Conservation (phyloP, 2,329 filamentous ascomycete genomes). For the Blastomyces silverae region DNA sequence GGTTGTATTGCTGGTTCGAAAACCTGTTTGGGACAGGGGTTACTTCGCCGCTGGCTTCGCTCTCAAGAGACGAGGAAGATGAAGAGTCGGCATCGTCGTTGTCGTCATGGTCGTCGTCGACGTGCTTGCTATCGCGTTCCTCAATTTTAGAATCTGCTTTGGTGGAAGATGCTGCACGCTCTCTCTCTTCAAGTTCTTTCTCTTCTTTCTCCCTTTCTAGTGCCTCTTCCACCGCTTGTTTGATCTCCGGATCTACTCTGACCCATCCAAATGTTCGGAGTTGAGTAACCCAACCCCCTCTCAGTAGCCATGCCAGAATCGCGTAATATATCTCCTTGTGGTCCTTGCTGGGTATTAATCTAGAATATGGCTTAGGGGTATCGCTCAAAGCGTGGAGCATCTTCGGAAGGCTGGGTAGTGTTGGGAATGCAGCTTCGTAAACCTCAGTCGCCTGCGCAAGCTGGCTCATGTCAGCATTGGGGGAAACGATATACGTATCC, state of each 20-base stretch:
- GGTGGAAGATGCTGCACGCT: constrained; percentile 14
- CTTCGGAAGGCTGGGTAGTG: constrained; percentile 73
- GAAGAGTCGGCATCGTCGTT: constrained; percentile 29
- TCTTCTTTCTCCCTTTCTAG: constrained; percentile 63
- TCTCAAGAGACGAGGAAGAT: constrained; percentile 35
- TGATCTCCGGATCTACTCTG: constrained; percentile 72
- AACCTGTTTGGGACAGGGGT: constrained; percentile 32
- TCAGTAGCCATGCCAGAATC: constrained; percentile 88
- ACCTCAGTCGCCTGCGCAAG: constrained; percentile 62
- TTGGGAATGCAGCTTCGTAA: constrained; percentile 74
- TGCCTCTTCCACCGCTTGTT: constrained; percentile 69
- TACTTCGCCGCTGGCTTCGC: constrained; percentile 35
- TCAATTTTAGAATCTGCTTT: neutral
- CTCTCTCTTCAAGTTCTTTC: constrained; percentile 34
- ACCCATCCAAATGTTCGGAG: constrained; percentile 88
- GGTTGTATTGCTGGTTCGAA: constrained; percentile 19
- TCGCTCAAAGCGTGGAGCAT: constrained; percentile 80
- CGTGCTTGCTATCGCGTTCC: constrained; percentile 11
- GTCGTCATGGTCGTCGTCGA: constrained; percentile 21
- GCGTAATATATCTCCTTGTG: constrained; percentile 82
- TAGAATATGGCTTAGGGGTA: constrained; percentile 73
- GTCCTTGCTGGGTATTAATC: constrained; percentile 76
- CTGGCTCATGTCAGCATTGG: constrained; percentile 71
- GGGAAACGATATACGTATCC: constrained; percentile 85
- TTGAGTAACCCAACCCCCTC: constrained; percentile 89